Conservation (phyloP, 225 moss, liverwort and hornwort genomes). For the Takakia lepidozioides region DNA sequence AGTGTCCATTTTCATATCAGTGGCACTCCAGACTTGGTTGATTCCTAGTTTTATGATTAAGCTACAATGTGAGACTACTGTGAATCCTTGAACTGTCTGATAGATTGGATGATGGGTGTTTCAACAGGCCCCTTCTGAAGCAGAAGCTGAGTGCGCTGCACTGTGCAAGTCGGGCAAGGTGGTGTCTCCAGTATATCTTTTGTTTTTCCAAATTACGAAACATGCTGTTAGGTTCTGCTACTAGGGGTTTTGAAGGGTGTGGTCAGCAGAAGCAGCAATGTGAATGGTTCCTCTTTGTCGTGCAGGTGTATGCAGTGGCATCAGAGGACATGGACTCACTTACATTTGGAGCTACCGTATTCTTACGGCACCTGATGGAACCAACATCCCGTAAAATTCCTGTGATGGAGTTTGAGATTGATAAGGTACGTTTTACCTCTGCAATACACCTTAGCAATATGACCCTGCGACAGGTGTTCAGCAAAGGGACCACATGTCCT, state of each 20-base stretch:
- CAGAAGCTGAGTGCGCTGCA: conserved; percentile 96
- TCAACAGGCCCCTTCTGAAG: conserved; percentile 86
- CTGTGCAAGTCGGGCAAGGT: conserved; percentile 90
- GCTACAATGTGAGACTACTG: background rate
- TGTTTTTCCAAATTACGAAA: no score
- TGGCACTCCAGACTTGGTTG: conserved; percentile 28
- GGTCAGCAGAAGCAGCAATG: no score
- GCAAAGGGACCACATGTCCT: no score
- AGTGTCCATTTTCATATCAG: no score
- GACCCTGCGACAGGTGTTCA: no score
- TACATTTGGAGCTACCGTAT: conserved; percentile 81
- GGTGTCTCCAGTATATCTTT: no score
- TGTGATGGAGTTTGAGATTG: conserved; percentile 88
- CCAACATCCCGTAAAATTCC: conserved; percentile 82
- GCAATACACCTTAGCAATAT: no score
- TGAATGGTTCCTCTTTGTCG: no score
- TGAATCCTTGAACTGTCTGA: background rate
- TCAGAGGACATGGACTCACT: conserved; percentile 99
- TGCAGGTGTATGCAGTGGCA: conserved; percentile 89
- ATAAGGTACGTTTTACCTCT: conserved; percentile 80
- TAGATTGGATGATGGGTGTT: conserved; percentile 4
- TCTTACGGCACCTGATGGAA: conserved; percentile 96
- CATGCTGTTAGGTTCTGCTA: no score
- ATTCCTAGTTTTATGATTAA: conserved; percentile 15
- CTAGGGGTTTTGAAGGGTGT: no score